Evolutionary conservation across 1,284 basidiomycete genomes (phyloP).

Genomic region (Peniophora sp.): DNA sequence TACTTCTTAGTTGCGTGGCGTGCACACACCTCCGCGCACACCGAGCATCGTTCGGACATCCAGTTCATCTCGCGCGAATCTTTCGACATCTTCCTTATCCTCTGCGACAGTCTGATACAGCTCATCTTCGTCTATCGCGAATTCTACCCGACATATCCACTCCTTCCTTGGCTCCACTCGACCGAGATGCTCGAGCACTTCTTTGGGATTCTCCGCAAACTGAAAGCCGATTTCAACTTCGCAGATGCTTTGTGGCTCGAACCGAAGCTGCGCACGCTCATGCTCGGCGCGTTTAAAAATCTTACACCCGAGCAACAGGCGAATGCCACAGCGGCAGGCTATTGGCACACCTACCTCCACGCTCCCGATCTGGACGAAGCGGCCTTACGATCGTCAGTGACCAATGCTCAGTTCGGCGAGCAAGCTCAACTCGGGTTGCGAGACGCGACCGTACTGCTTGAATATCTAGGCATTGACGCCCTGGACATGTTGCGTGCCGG

Average conservation of each 20-base stretch:
- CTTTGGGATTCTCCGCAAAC: slow-evolving; percentile 21
- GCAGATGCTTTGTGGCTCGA: slow-evolving; percentile 21
- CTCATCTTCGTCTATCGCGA: slow-evolving; percentile 27
- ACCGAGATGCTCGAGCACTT: slow-evolving; percentile 29
- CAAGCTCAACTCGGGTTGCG: not conserved
- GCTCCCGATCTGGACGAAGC: not conserved
- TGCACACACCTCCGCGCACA: slow-evolving; percentile 10
- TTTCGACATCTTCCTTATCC: slow-evolving; percentile 20
- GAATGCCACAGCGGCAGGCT: slow-evolving; percentile 15
- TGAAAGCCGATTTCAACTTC: slow-evolving; percentile 25
- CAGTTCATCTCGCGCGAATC: slow-evolving; percentile 27
- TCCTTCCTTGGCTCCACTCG: slow-evolving; percentile 33
- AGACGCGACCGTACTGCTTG: too few species aligned
- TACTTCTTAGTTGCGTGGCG: slow-evolving; percentile 25
- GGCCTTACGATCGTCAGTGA: too few species aligned
- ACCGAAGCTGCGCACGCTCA: slow-evolving; percentile 17
- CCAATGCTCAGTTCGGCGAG: not conserved
- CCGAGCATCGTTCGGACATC: slow-evolving; percentile 12
- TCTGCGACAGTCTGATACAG: slow-evolving; percentile 21
- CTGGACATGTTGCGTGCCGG: too few species aligned
- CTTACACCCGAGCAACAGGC: slow-evolving; percentile 10
- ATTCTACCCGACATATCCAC: slow-evolving; percentile 13
- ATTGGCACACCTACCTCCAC: slow-evolving; percentile 18
- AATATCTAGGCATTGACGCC: too few species aligned
- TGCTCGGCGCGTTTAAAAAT: slow-evolving; percentile 11